Evolutionary conservation across 192 early-diverging fungal genomes (phyloP).

Genomic region (Coemansia sp.): DNA sequence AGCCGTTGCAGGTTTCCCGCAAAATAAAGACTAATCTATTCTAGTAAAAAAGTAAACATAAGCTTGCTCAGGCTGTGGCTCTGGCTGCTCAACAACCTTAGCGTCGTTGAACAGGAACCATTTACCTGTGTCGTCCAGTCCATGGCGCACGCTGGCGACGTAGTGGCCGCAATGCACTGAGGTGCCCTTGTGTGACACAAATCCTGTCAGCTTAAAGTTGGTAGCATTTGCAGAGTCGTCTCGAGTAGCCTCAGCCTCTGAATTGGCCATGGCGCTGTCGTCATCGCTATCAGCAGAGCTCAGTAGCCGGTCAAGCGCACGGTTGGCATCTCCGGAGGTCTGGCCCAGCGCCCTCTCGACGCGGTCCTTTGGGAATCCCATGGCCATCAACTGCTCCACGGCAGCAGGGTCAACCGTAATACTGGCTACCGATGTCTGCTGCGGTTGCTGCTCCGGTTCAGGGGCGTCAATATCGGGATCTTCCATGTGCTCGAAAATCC

Average conservation of each 20-base stretch:
- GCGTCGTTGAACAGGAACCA: slow-evolving; percentile 98
- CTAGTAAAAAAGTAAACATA: slow-evolving; percentile 72
- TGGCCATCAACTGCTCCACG: slow-evolving; percentile 74
- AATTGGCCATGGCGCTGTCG: not conserved
- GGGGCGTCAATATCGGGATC: slow-evolving; percentile 72
- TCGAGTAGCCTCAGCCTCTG: slow-evolving; percentile 28
- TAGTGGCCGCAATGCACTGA: slow-evolving; percentile 97
- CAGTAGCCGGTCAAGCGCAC: slow-evolving; percentile 95
- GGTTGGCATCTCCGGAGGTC: slow-evolving; percentile 82
- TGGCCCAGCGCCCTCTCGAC: slow-evolving; percentile 79
- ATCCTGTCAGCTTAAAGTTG: slow-evolving; percentile 61
- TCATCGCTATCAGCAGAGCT: slow-evolving; percentile 65
- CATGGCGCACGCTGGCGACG: slow-evolving; percentile 75
- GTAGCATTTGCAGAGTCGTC: slow-evolving; percentile 13
- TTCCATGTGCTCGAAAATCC: slow-evolving; percentile 97
- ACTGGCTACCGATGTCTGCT: not conserved
- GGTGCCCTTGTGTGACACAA: slow-evolving; percentile 95
- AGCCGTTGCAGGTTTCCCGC: not conserved
- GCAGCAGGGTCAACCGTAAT: slow-evolving; percentile 53
- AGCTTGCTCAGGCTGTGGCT: slow-evolving; percentile 63
- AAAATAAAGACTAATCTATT: slow-evolving; percentile 7
- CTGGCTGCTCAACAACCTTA: slow-evolving; percentile 77
- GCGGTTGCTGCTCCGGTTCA: slow-evolving; percentile 16
- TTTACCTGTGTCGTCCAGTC: slow-evolving; percentile 50
- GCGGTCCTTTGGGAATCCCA: slow-evolving; percentile 85